Evolutionary conservation across 2,329 filamentous ascomycete genomes (phyloP).

Genomic region (Stachybotrys chartarum): DNA sequence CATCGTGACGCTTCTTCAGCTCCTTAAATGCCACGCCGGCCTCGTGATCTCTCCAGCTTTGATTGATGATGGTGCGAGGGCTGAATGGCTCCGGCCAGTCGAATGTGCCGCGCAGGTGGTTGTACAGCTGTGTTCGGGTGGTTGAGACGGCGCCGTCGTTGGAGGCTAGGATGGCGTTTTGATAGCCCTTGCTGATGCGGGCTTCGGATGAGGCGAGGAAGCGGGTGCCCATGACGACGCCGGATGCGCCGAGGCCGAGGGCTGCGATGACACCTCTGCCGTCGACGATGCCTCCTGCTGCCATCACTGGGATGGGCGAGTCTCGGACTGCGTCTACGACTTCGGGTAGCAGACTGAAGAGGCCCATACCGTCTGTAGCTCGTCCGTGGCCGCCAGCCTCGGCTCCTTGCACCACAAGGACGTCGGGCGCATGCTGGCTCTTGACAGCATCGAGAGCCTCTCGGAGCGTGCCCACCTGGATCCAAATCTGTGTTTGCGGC

Average conservation of each 20-base stretch:
- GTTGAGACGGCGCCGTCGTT: slow-evolving; percentile 30
- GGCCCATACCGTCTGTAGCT: slow-evolving; percentile 31
- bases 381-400: slow-evolving; percentile 49
- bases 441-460: slow-evolving; percentile 36
- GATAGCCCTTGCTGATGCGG: slow-evolving; percentile 31
- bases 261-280: slow-evolving; percentile 43
- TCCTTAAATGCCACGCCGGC: slow-evolving; percentile 33
- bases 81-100: slow-evolving; percentile 34
- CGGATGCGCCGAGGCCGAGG: slow-evolving; percentile 43
- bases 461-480: slow-evolving; percentile 41
- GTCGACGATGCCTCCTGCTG: slow-evolving; percentile 46
- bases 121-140: slow-evolving; percentile 34
- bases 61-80: slow-evolving; percentile 32
- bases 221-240: slow-evolving; percentile 55
- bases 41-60: slow-evolving; percentile 27
- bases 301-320: slow-evolving; percentile 35
- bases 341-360: slow-evolving; percentile 43
- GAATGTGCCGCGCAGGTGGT: slow-evolving; percentile 33
- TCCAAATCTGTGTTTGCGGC: slow-evolving; percentile 39
- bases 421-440: slow-evolving; percentile 32
- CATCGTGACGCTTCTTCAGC: slow-evolving; percentile 33
- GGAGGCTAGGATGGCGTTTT: slow-evolving; percentile 32
- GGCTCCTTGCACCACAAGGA: slow-evolving; percentile 43
- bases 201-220: slow-evolving; percentile 45
- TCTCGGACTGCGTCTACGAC: slow-evolving; percentile 30